Conservation (phyloP, 164 flowering plant species). For the Vitis rupestris region DNA sequence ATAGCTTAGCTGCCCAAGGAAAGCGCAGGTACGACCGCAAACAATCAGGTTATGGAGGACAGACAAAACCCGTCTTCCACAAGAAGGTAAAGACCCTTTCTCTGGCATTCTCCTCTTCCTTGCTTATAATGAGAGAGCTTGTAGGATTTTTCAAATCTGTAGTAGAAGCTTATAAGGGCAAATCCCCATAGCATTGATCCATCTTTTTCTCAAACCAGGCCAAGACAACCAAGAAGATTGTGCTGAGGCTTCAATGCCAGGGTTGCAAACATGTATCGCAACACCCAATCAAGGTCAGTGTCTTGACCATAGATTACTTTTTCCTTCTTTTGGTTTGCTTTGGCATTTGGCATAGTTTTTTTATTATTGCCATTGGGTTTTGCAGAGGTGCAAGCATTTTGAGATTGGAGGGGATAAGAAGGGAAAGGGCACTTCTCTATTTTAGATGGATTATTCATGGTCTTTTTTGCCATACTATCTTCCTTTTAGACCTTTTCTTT, state of each 20-base stretch:
- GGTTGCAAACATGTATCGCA: conserved; percentile 64
- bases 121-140: no score
- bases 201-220: conserved; percentile 29
- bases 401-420: conserved; percentile 73
- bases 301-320: not conserved
- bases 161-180: no score
- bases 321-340: no score
- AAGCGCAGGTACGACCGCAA: conserved; percentile 64
- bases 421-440: conserved; percentile 74
- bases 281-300: conserved; percentile 55
- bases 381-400: conserved; percentile 71
- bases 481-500: not conserved
- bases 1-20: conserved; percentile 59
- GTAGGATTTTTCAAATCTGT: no score
- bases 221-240: conserved; percentile 72
- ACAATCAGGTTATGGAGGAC: conserved; percentile 69
- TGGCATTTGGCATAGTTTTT: not conserved
- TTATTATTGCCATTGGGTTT: not conserved
- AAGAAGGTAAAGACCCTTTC: conserved; percentile 40
- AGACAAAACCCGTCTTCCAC: conserved; percentile 73
- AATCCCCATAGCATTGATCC: no score
- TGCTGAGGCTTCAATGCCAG: conserved; percentile 65
- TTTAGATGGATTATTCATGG: conserved; percentile 23
- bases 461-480: conserved; percentile 4
- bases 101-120: no score